Conservation (phyloP, 768 basidiomycete genomes). For the Lactarius sp. region DNA sequence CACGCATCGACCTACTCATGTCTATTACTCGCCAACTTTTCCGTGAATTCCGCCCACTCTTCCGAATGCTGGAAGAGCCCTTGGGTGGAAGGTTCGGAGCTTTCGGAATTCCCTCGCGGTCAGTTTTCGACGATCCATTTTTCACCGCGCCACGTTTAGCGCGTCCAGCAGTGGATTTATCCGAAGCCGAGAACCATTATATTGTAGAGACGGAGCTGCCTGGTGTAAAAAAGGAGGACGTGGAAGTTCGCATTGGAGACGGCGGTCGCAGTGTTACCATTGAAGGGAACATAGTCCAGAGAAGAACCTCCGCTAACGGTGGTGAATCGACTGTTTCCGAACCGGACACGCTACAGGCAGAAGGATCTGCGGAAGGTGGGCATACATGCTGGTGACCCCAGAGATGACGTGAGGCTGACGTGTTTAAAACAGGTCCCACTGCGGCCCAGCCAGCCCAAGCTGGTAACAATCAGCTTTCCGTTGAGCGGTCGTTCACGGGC, state of each 20-base stretch:
- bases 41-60: slow-evolving; percentile 68
- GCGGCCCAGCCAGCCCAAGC: slow-evolving; percentile 16
- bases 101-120: slow-evolving; percentile 32
- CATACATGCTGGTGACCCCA: neutral
- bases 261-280: slow-evolving; percentile 68
- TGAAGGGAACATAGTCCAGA: slow-evolving; percentile 48
- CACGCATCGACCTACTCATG: slow-evolving; percentile 37
- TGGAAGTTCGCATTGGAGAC: slow-evolving; percentile 66
- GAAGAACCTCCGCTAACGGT: neutral
- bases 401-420: slow-evolving; percentile 23
- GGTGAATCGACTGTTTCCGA: neutral
- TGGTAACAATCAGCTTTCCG: slow-evolving; percentile 40
- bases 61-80: slow-evolving; percentile 74
- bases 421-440: slow-evolving; percentile 16
- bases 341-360: neutral
- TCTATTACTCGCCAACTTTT: slow-evolving; percentile 61
- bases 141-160: slow-evolving; percentile 32
- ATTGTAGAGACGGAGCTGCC: slow-evolving; percentile 74
- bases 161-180: slow-evolving; percentile 61
- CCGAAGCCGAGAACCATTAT: slow-evolving; percentile 60
- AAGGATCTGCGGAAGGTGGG: slow-evolving; percentile 4
- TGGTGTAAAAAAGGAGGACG: slow-evolving; percentile 71
- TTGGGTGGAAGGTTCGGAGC: slow-evolving; percentile 38
- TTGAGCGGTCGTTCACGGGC: slow-evolving; percentile 56
- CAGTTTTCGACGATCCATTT: slow-evolving; percentile 50